Evolutionary conservation across 305 asterid genomes (phyloP).

Genomic region (Nicotiana rustica): DNA sequence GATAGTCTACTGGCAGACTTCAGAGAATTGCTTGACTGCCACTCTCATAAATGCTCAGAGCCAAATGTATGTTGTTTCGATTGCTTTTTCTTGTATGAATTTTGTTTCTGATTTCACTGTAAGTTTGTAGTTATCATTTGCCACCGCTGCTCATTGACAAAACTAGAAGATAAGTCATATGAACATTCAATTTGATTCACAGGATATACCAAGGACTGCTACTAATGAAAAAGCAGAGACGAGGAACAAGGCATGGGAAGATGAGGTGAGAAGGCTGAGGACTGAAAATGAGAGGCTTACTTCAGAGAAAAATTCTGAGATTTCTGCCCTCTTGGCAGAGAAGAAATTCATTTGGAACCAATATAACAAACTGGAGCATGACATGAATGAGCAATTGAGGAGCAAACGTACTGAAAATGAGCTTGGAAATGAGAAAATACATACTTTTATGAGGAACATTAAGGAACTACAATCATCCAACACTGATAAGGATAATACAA

Average conservation of each 20-base stretch:
- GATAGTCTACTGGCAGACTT: slow-evolving; percentile 65
- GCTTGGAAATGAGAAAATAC: slow-evolving; percentile 59
- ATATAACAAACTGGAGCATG: slow-evolving; percentile 62
- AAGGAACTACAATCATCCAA: slow-evolving; percentile 59
- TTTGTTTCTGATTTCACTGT: neutral
- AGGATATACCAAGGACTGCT: slow-evolving; percentile 53
- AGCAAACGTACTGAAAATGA: slow-evolving; percentile 57
- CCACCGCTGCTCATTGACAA: neutral
- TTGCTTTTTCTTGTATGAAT: neutral
- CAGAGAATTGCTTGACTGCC: slow-evolving; percentile 56
- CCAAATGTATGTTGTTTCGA: slow-evolving; percentile 48
- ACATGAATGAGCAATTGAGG: slow-evolving; percentile 51
- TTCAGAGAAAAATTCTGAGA: slow-evolving; percentile 57
- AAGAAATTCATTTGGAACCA: slow-evolving; percentile 83
- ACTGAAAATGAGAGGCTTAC: slow-evolving; percentile 58
- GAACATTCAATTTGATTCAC: slow-evolving; percentile 37
- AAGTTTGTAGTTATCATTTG: neutral
- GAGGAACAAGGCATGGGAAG: slow-evolving; percentile 50
- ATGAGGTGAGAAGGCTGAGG: slow-evolving; percentile 60
- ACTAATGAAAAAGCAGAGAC: slow-evolving; percentile 45
- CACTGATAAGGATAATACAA: slow-evolving; percentile 42
- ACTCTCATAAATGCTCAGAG: slow-evolving; percentile 51
- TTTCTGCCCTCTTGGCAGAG: slow-evolving; percentile 67
- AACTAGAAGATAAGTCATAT: slow-evolving; percentile 17
- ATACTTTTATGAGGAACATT: slow-evolving; percentile 46